Conservation (phyloP, 495 filamentous ascomycete genomes). For the Chaetomidium leptoderma region DNA sequence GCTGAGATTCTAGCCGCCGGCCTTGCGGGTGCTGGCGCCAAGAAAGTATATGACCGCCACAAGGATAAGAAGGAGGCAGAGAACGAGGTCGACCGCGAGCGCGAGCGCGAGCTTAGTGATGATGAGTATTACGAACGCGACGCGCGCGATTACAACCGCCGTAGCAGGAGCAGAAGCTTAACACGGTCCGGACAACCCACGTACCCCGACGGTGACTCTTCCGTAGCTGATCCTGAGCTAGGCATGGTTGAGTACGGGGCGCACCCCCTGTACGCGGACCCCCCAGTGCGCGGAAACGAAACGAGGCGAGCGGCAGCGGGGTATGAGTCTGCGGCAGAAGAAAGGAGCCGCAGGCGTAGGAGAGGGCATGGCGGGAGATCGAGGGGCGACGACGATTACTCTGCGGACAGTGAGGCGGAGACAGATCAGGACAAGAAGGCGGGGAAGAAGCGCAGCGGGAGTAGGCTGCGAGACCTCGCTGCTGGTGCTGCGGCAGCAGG, state of each 20-base stretch:
- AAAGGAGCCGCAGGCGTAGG: slow-evolving; percentile 25
- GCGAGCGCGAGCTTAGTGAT: slow-evolving; percentile 33
- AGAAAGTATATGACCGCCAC: slow-evolving; percentile 73
- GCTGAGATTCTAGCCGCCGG: slow-evolving; percentile 69
- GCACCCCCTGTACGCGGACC: slow-evolving; percentile 50
- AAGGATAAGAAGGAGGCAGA: slow-evolving; percentile 42
- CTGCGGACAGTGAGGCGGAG: slow-evolving; percentile 35
- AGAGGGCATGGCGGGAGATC: slow-evolving; percentile 19
- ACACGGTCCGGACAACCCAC: slow-evolving; percentile 50
- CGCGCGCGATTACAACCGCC: slow-evolving; percentile 26
- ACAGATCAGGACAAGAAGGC: slow-evolving; percentile 34
- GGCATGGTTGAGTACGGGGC: slow-evolving; percentile 80
- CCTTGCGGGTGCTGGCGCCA: slow-evolving; percentile 70
- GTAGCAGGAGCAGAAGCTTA: slow-evolving; percentile 52
- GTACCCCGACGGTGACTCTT: slow-evolving; percentile 40
- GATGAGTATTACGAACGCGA: slow-evolving; percentile 30
- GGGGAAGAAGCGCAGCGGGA: slow-evolving; percentile 57
- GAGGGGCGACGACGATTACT: slow-evolving; percentile 22
- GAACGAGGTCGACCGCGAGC: slow-evolving; percentile 40
- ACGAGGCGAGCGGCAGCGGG: slow-evolving; percentile 17
- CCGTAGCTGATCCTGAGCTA: slow-evolving; percentile 58
- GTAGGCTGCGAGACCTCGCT: slow-evolving; percentile 61
- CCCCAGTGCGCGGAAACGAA: slow-evolving; percentile 11
- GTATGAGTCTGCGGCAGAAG: slow-evolving; percentile 35
- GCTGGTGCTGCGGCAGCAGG: slow-evolving; percentile 65